Evolutionary conservation across 139 green algal species (phyloP).

Genomic region (Microglena sp.): DNA sequence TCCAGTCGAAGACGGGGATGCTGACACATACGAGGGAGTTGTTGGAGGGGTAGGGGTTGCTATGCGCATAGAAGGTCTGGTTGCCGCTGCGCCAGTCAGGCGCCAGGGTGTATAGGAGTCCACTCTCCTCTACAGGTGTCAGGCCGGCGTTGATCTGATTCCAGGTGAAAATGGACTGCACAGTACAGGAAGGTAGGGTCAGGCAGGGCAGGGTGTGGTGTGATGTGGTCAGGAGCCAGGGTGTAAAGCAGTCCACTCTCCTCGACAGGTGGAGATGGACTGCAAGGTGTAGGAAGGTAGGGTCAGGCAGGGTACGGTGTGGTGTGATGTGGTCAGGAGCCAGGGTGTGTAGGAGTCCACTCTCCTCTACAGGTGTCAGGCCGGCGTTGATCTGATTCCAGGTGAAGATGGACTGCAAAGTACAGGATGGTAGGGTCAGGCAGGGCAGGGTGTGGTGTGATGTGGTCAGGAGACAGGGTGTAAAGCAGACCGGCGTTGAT

Average conservation of each 20-base stretch:
- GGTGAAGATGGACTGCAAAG: conserved; percentile 10
- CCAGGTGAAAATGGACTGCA: conserved; percentile 8
- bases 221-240: too few species aligned
- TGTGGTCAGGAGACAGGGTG: conserved; percentile 7
- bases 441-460: too few species aligned
- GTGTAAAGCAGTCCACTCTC: conserved; percentile 10
- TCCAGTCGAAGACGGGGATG: too few species aligned
- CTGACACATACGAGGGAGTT: too few species aligned
- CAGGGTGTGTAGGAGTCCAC: conserved; percentile 11
- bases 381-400: conserved; percentile 2
- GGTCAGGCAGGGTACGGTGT: too few species aligned
- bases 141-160: not conserved
- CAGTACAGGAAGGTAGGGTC: too few species aligned
- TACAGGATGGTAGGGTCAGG: not conserved
- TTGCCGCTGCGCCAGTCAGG: too few species aligned
- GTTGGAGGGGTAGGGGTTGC: too few species aligned
- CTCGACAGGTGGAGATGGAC: conserved; percentile 1
- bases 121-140: not conserved
- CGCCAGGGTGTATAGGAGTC: conserved; percentile 15
- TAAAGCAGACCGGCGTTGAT: conserved; percentile 1
- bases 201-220: too few species aligned
- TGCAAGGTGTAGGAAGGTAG: not conserved
- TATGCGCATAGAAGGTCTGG: too few species aligned
- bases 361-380: not conserved
- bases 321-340: too few species aligned